A percentile compares a stretch with the other conserved stretches of the same genome.
Conservation (phyloP, 495 filamentous ascomycete genomes). For the Parathielavia hyrcaniae region DNA sequence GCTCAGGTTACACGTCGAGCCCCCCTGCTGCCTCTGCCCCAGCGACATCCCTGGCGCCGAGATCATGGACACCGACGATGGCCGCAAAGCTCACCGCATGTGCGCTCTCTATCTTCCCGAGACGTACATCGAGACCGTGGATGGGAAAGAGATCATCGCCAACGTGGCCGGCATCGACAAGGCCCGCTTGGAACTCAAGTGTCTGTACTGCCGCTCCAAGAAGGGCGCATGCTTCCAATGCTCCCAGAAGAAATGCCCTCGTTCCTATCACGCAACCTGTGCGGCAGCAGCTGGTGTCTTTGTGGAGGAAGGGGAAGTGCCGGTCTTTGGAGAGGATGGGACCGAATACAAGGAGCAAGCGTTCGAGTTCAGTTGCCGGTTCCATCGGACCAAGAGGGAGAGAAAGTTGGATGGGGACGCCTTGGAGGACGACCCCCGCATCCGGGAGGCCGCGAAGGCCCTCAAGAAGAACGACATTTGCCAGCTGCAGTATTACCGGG, state of each 20-base stretch:
- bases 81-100: slow-evolving; percentile 77
- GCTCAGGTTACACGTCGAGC: slow-evolving; percentile 61
- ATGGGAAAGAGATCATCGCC: slow-evolving; percentile 61
- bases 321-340: slow-evolving; percentile 85
- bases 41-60: slow-evolving; percentile 83
- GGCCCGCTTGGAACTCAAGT: slow-evolving; percentile 83
- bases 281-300: slow-evolving; percentile 86
- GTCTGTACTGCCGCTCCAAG: slow-evolving; percentile 87
- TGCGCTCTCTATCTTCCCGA: slow-evolving; percentile 90
- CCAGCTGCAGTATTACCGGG: slow-evolving; percentile 78
- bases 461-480: slow-evolving; percentile 70
- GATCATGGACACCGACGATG: slow-evolving; percentile 80
- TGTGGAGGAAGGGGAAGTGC: slow-evolving; percentile 75
- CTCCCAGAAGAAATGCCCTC: slow-evolving; percentile 86
- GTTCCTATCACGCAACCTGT: slow-evolving; percentile 93
- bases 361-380: slow-evolving; percentile 88
- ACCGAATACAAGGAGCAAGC: slow-evolving; percentile 83
- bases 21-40: slow-evolving; percentile 91
- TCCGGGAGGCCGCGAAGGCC: slow-evolving; percentile 60
- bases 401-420: slow-evolving; percentile 58
- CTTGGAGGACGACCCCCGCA: slow-evolving; percentile 63
- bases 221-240: slow-evolving; percentile 96
- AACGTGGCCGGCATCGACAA: slow-evolving; percentile 77
- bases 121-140: slow-evolving; percentile 74
- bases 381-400: slow-evolving; percentile 81